Percentiles rank a stretch among this genome's conserved stretches.
Conservation (phyloP, 2,329 filamentous ascomycete genomes). For the Trichoderma guizhouense region DNA sequence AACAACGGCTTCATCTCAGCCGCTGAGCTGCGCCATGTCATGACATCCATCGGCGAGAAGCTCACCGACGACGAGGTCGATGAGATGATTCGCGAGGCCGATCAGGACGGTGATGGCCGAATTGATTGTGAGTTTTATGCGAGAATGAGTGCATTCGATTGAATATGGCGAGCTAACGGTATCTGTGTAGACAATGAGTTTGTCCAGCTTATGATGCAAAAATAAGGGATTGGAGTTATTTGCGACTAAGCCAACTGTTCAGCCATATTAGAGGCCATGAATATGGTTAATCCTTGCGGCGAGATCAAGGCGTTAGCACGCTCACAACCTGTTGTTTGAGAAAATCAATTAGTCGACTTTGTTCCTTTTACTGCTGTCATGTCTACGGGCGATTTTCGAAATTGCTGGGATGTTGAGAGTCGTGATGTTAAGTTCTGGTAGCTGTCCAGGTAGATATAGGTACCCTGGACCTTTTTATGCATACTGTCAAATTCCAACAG, state of each 20-base stretch:
- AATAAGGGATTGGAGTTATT: slow-evolving; percentile 51
- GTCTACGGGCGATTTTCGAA: slow-evolving; percentile 31
- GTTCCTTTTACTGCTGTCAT: slow-evolving; percentile 30
- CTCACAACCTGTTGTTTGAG: slow-evolving; percentile 9
- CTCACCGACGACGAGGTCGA: slow-evolving; percentile 87
- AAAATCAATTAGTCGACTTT: slow-evolving; percentile 22
- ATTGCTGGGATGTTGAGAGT: slow-evolving; percentile 27
- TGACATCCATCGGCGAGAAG: slow-evolving; percentile 91
- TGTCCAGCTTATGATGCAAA: slow-evolving; percentile 94
- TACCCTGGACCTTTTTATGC: slow-evolving; percentile 11
- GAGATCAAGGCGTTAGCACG: slow-evolving; percentile 9
- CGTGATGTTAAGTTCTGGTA: slow-evolving; percentile 25
- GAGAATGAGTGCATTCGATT: neutral
- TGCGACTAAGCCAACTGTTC: slow-evolving; percentile 16
- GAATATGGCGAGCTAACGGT: neutral
- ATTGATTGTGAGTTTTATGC: slow-evolving; percentile 68
- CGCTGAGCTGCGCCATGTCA: slow-evolving; percentile 82
- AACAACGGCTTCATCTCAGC: slow-evolving; percentile 92
- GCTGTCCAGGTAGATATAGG: slow-evolving; percentile 3
- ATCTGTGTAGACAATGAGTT: slow-evolving; percentile 74
- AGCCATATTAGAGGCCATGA: slow-evolving; percentile 11
- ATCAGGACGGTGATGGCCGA: slow-evolving; percentile 83
- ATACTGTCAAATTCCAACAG: neutral
- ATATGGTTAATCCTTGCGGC: slow-evolving; percentile 9
- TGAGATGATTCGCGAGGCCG: slow-evolving; percentile 89